These are phyloP conservation scores for Beverwykella pulmonaria DNA, from an alignment of 495 filamentous ascomycete genomes.

Conservation along the genomic window DNA sequence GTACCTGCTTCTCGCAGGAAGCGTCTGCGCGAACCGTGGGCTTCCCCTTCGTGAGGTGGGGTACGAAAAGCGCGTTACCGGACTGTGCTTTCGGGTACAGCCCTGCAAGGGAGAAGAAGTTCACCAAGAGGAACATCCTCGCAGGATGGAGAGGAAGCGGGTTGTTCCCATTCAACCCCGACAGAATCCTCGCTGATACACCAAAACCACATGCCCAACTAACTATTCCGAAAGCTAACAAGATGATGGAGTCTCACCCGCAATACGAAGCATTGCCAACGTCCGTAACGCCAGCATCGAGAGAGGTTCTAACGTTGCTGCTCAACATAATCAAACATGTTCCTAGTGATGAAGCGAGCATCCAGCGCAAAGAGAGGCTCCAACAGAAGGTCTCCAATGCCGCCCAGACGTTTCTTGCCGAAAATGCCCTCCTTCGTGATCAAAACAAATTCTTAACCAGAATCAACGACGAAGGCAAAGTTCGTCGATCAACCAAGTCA, in stretches of 20 bases:
- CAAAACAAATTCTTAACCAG: slow-evolving; percentile 6
- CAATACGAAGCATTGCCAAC: not conserved
- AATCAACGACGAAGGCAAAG: slow-evolving; percentile 18
- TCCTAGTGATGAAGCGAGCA: slow-evolving; percentile 18
- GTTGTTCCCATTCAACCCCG: slow-evolving; percentile 26
- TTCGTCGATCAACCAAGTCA: slow-evolving; percentile 14
- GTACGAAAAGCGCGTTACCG: too few relatives aligned
- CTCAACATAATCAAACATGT: slow-evolving; percentile 8
- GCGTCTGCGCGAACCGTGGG: too few relatives aligned
- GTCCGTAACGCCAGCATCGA: slow-evolving; percentile 4
- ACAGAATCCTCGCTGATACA: slow-evolving; percentile 17
- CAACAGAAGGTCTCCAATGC: slow-evolving; percentile 1
- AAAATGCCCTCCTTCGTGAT: not conserved
- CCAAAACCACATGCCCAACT: slow-evolving; percentile 14
- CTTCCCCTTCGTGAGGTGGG: too few relatives aligned
- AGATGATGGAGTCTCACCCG: slow-evolving; percentile 2
- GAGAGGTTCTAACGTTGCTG: slow-evolving; percentile 6
- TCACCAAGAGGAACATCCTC: slow-evolving; percentile 20
- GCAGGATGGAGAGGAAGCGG: slow-evolving; percentile 16
- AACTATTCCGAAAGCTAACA: slow-evolving; percentile 10
- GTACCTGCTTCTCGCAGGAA: too few relatives aligned
- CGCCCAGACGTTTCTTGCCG: slow-evolving; percentile 4
- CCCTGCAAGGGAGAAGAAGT: slow-evolving; percentile 19
- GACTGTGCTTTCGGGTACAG: too few relatives aligned
- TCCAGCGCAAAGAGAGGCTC: slow-evolving; percentile 2